Evolutionary conservation across 2,329 filamentous ascomycete species (phyloP).

Genomic region (Aspergillus tanneri): DNA sequence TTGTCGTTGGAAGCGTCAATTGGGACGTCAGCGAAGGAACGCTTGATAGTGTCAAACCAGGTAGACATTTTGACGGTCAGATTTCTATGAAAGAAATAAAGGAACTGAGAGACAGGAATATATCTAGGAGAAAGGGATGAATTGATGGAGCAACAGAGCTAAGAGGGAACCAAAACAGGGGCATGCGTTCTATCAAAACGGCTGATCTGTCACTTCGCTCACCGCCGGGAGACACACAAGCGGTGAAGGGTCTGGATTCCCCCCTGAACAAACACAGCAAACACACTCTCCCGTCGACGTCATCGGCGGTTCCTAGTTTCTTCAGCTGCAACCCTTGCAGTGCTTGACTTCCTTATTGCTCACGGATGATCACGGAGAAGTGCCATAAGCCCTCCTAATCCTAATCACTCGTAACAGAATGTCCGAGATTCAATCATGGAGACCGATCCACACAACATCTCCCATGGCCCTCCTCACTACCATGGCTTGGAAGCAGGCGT

Average conservation of each 20-base stretch:
- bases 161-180: conserved; percentile 2
- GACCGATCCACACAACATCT: conserved; percentile 13
- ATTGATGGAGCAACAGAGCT: conserved; percentile 6
- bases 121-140: conserved; percentile 13
- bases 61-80: conserved; percentile 50
- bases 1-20: conserved; percentile 71
- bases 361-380: conserved; percentile 2
- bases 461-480: conserved; percentile 28
- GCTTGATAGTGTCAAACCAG: conserved; percentile 81
- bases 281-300: conserved; percentile 27
- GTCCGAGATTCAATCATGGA: conserved; percentile 22
- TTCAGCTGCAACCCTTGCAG: conserved; percentile 5
- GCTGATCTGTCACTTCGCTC: conserved; percentile 23
- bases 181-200: conserved; percentile 18
- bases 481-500: conserved; percentile 49
- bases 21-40: conserved; percentile 80
- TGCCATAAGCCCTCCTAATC: conserved; percentile 29
- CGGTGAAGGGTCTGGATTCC: conserved; percentile 14
- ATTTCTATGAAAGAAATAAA: conserved; percentile 6
- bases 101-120: conserved; percentile 8
- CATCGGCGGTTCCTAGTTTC: conserved; percentile 22
- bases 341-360: conserved; percentile 3
- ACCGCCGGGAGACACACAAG: conserved; percentile 35
- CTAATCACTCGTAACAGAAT: conserved; percentile 19
- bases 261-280: conserved; percentile 17